Base-by-base conservation (phyloP, 768 basidiomycete species). In the Boletus speciosus region DNA sequence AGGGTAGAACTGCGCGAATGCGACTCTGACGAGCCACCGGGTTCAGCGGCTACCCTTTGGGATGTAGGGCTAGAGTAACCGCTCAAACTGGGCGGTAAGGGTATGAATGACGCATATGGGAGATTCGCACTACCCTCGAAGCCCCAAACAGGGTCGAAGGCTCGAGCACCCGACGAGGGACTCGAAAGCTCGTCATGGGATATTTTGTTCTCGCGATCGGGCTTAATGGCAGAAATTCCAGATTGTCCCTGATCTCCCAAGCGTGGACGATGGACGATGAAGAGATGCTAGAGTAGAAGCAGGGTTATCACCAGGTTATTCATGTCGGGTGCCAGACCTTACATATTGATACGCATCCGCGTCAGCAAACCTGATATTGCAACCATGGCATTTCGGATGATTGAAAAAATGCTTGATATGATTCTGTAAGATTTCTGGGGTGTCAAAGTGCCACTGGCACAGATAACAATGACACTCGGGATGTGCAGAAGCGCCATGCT, bases 301-400 rank as follows among this genome's bases (percentile, higher is more conserved):
- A 12, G 15, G 42, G 47, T 54, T 21, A 61, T 46, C 29, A 38
- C 6, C 8, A 35, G 5, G 35, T 29, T 40, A 31, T 32, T 23
- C 34, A 23, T 15, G 36, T 25, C 45, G 41, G 49, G 48, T 2
- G 31, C 25, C 29, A 21, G 47, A 36, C 27, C 71, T 51, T 53
- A 79, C 79, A 45, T 72, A 60, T 54, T 71, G 65, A 54, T 74
- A 69, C 2, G 68, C 66, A 41, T 68, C 68, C 25, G 70, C 63
- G 52, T 77, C 74, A 42, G 66, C 56, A 52, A 79, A 80, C 31
- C 78, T 76, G 42, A 71, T 47, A n/a, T 66, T 60, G 48, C 80
- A 81, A 31, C 66, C 60, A 25, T 63, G 55, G 51, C 81, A 81
- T 49, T 73, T 75, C 3, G 81, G 78, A 62, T 81, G 81, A 16